A percentile compares a stretch with the other conserved stretches of the same genome.
Conservation (phyloP, 352 stramenopile genomes). For the Pythium insidiosum region DNA sequence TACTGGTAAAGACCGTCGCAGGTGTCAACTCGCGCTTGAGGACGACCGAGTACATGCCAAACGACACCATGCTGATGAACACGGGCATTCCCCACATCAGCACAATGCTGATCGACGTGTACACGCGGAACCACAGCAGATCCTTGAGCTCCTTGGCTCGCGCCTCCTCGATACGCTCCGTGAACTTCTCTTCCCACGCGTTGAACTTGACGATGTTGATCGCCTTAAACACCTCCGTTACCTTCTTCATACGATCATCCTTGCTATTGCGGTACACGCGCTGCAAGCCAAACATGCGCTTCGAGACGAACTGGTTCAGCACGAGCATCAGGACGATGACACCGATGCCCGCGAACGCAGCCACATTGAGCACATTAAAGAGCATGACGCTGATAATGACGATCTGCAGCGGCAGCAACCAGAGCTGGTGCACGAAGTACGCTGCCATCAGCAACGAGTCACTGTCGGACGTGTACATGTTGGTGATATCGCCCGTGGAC, state of each 20-base stretch:
- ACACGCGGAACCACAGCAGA: conserved; percentile 17
- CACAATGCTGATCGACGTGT: conserved; percentile 23
- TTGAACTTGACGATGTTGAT: conserved; percentile 93
- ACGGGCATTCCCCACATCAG: conserved; percentile 39
- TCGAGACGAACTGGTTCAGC: conserved; percentile 26
- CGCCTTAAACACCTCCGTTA: conserved; percentile 50
- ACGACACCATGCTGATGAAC: conserved; percentile 39
- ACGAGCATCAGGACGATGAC: conserved; percentile 27
- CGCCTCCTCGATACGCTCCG: conserved; percentile 32
- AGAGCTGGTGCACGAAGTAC: conserved; percentile 42
- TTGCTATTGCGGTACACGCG: conserved; percentile 26
- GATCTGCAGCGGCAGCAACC: conserved; percentile 44
- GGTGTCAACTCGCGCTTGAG: conserved; percentile 23
- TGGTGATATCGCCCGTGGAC: conserved; percentile 35
- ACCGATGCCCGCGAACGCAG: conserved; percentile 27
- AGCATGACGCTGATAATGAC: conserved; percentile 34
- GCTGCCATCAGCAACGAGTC: conserved; percentile 24
- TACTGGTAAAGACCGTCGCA: conserved; percentile 39
- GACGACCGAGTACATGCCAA: conserved; percentile 27
- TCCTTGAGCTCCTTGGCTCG: conserved; percentile 26
- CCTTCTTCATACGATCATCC: conserved; percentile 43
- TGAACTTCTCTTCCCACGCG: conserved; percentile 83
- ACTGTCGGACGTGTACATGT: conserved; percentile 43
- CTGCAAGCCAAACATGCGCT: conserved; percentile 21
- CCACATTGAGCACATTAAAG: conserved; percentile 25